Evolutionary conservation across 768 basidiomycete species (phyloP).

Genomic region (Lentinus brumalis): DNA sequence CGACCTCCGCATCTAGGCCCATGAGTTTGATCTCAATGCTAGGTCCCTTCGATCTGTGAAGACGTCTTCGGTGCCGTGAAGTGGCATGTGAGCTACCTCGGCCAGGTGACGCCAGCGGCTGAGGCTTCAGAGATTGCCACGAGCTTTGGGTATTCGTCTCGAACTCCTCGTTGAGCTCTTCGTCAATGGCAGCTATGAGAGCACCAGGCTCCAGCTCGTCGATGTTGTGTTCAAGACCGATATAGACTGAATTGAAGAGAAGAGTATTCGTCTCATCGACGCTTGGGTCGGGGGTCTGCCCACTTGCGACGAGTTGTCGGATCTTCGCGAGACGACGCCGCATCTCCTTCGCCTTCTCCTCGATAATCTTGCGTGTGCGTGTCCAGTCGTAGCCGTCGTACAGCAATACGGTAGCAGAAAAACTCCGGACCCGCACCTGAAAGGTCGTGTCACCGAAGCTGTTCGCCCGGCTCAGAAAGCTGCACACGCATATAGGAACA

Average conservation of each 20-base stretch:
- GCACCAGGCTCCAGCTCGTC: slow-evolving; percentile 74
- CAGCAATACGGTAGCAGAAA: slow-evolving; percentile 68
- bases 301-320: slow-evolving; percentile 86
- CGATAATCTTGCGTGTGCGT: slow-evolving; percentile 81
- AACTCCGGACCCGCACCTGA: slow-evolving; percentile 59
- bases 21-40: slow-evolving; percentile 83
- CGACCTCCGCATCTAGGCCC: slow-evolving; percentile 65
- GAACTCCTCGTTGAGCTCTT: slow-evolving; percentile 76
- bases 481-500: slow-evolving; percentile 10
- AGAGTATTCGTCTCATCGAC: slow-evolving; percentile 71
- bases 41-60: slow-evolving; percentile 74
- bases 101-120: slow-evolving; percentile 40
- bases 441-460: slow-evolving; percentile 51
- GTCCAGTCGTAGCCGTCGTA: slow-evolving; percentile 97
- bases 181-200: slow-evolving; percentile 89
- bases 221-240: slow-evolving; percentile 81
- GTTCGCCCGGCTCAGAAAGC: background rate
- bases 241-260: slow-evolving; percentile 92
- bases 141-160: slow-evolving; percentile 82
- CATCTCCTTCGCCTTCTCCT: slow-evolving; percentile 87
- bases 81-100: slow-evolving; percentile 3
- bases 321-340: slow-evolving; percentile 85
- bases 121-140: slow-evolving; percentile 81
- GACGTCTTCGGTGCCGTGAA: slow-evolving; percentile 39
- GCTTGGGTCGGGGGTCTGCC: slow-evolving; percentile 80